Conservation (phyloP, 768 basidiomycete species). For the Tylopilus rubrobrunneus region DNA sequence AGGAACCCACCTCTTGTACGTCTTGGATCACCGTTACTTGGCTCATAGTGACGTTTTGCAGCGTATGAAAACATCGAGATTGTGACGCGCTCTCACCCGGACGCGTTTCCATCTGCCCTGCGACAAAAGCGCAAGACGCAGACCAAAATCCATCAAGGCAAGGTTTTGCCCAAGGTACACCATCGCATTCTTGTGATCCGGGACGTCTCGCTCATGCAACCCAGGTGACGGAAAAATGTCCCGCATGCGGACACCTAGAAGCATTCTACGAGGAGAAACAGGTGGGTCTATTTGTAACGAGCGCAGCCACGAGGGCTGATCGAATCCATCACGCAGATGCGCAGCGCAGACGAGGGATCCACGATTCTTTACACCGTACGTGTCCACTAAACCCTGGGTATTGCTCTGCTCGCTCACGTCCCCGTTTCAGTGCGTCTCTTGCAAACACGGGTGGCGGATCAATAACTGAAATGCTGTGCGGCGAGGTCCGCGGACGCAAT, state of each 20-base stretch:
- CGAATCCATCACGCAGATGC: conserved; percentile 44
- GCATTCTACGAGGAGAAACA: conserved; percentile 89
- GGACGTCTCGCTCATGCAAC: not conserved
- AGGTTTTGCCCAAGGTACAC: conserved; percentile 63
- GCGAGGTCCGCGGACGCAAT: not conserved
- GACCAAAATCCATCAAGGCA: conserved; percentile 71
- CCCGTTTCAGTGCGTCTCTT: conserved; percentile 57
- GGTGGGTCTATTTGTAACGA: conserved; percentile 37
- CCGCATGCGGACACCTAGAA: conserved; percentile 77
- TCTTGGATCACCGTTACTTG: conserved; percentile 12
- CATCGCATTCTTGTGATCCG: conserved; percentile 28
- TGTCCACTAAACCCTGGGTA: conserved; percentile 12
- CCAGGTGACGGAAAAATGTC: conserved; percentile 88
- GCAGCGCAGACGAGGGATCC: conserved; percentile 92
- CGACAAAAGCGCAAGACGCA: conserved; percentile 87
- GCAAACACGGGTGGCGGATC: conserved; percentile 78
- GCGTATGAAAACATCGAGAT: conserved; percentile 92
- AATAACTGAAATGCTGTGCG: conserved; percentile 51
- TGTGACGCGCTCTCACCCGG: conserved; percentile 85
- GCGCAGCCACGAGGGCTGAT: not conserved
- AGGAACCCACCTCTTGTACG: conserved; percentile 88
- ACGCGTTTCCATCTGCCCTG: conserved; percentile 89
- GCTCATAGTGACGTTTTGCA: conserved; percentile 26
- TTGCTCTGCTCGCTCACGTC: not conserved
- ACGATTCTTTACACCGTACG: conserved; percentile 92